Base-by-base conservation (phyloP, 2,329 filamentous ascomycete genomes). In the Microascus cirrosus region DNA sequence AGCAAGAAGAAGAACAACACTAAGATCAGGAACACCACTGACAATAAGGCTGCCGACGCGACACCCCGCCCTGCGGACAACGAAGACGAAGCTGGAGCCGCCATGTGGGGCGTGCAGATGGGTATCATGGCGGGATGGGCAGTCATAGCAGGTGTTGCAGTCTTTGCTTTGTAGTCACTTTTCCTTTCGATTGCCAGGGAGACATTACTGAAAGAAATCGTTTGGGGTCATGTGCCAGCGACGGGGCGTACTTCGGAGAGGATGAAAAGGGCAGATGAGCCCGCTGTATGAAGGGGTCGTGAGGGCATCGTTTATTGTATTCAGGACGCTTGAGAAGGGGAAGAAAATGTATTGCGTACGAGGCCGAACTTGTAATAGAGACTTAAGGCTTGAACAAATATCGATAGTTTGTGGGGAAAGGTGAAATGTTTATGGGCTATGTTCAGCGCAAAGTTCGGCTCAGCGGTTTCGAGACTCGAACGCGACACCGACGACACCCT, bases 11-110 rank as follows among this genome's bases (percentile, higher is more conserved):
- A 78, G 57, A 57, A 57, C 55, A 28, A 57, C 32, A 57, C 55
- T 8, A 74, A 74, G 72, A 75, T 76, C 18, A 69, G 67, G 22
- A 78, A 78, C 59, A 77, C 75, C 0, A 53, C 34, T 13, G 50
- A 39, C 3, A 28, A 11, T 20, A 57, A 57, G 35, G 25, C 13
- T 32, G 20, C 20, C 11, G 35, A 42, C 3, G 25, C n/a, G 25
- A 18, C 36, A 18, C 34, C 20, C 35, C 35, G 34, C 22, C 45
- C 45, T 8, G n/a, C 20, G 20, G 36, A 57, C 11, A 24, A 39
- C 3, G 34, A 57, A 32, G 48, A 57, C 7, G 55, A 57, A 20
- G 55, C 28, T 11, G 39, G 45, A 15, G 55, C 55, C 6, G 28
- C 10, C n/a, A 18, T 53, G 24, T 56, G 55, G 55, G 48, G 34